Evolutionary conservation across 2,329 filamentous ascomycete species (phyloP).

Genomic region (Furcasterigmium sp.): DNA sequence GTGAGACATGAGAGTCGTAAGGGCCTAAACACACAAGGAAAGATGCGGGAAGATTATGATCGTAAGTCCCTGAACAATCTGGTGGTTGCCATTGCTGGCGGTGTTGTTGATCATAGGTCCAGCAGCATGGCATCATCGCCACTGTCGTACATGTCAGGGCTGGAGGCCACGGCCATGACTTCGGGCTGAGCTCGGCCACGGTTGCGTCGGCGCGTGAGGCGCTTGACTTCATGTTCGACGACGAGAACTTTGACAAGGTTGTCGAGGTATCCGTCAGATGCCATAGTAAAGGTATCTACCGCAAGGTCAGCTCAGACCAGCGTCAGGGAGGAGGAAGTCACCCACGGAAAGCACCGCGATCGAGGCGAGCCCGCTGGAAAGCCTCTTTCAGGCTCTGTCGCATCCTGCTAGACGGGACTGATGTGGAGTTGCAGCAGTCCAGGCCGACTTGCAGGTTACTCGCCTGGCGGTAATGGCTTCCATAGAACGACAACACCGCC

Average conservation of each 20-base stretch:
- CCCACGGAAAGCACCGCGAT: conserved; percentile 1
- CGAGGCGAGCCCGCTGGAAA: conserved; percentile 1
- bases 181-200: background rate
- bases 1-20: too few species aligned
- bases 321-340: background rate
- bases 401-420: background rate
- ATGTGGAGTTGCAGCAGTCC: conserved; percentile 1
- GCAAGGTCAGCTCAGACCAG: background rate
- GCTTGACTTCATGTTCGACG: conserved; percentile 12
- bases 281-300: background rate
- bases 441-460: conserved; percentile 10
- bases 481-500: conserved; percentile 16
- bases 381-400: background rate
- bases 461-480: conserved; percentile 13
- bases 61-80: too few species aligned
- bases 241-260: conserved; percentile 6
- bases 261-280: conserved; percentile 5
- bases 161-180: background rate
- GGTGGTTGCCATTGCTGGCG: background rate
- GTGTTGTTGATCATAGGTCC: too few species aligned
- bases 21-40: too few species aligned
- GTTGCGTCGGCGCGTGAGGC: conserved; percentile 2
- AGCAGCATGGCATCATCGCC: background rate
- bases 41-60: too few species aligned
- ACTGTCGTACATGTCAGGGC: background rate